phyloP scores from a whole-genome alignment of 2,329 filamentous ascomycete genomes.

The Aspergillus fumigatiaffinis region DNA sequence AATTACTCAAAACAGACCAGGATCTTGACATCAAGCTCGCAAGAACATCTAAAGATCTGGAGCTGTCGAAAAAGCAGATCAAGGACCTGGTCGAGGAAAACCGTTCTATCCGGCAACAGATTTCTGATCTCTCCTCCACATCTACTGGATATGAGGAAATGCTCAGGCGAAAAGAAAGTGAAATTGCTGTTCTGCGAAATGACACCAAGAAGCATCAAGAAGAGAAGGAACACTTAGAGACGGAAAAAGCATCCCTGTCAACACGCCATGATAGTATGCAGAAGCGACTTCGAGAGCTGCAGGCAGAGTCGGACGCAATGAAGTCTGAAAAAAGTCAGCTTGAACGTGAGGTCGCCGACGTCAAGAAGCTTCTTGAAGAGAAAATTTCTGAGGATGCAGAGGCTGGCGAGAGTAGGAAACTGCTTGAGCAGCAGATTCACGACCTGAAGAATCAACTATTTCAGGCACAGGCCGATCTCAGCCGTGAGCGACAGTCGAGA shows the following conservation, averaged over 20 bases:
- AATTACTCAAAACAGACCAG: constrained; percentile 79
- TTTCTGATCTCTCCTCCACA: constrained; percentile 81
- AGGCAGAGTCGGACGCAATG: constrained; percentile 84
- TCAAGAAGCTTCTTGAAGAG: constrained; percentile 78
- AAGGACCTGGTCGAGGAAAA: constrained; percentile 77
- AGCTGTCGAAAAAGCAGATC: constrained; percentile 68
- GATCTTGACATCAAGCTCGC: constrained; percentile 83
- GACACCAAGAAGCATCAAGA: constrained; percentile 81
- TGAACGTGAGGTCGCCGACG: constrained; percentile 83
- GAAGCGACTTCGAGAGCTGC: constrained; percentile 72
- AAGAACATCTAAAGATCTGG: constrained; percentile 72
- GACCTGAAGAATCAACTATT: constrained; percentile 84
- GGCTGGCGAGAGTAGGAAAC: constrained; percentile 72
- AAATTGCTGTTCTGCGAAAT: constrained; percentile 75
- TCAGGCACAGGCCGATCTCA: constrained; percentile 80
- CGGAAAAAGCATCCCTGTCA: constrained; percentile 68
- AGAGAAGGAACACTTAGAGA: constrained; percentile 73
- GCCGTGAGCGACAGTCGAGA: constrained; percentile 84
- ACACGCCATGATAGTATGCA: constrained; percentile 77
- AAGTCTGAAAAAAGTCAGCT: constrained; percentile 78
- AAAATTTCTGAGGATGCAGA: constrained; percentile 87
- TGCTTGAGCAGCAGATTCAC: constrained; percentile 82
- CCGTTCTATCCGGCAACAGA: constrained; percentile 74
- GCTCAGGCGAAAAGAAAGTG: constrained; percentile 89
- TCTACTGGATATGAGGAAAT: constrained; percentile 95